These are phyloP conservation scores for Metschnikowia shivogae DNA, from an alignment of 805 yeast genomes.

Conservation along the genomic window DNA sequence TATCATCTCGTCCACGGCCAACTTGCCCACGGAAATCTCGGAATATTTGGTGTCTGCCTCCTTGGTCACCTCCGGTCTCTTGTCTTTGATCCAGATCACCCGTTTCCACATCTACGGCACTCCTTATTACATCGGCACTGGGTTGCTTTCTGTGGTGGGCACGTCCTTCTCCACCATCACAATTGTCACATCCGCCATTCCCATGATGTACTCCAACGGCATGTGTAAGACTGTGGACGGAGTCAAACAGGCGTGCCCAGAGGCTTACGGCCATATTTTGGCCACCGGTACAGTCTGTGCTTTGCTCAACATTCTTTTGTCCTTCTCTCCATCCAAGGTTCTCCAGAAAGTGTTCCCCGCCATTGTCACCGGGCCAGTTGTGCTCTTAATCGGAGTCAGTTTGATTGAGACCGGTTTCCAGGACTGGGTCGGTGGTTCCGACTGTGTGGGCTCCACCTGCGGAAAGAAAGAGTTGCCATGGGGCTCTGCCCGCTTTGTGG, in stretches of 20 bases:
- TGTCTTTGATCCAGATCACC: slow-evolving; percentile 74
- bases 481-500: slow-evolving; percentile 86
- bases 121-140: slow-evolving; percentile 79
- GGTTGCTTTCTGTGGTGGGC: slow-evolving; percentile 85
- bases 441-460: slow-evolving; percentile 40
- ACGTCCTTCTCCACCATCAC: slow-evolving; percentile 86
- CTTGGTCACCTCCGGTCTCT: slow-evolving; percentile 42
- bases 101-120: slow-evolving; percentile 74
- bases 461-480: slow-evolving; percentile 43
- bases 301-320: slow-evolving; percentile 63
- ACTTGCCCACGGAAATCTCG: slow-evolving; percentile 42
- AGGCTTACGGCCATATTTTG: slow-evolving; percentile 83
- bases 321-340: slow-evolving; percentile 71
- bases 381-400: slow-evolving; percentile 71
- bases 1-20: slow-evolving; percentile 60
- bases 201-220: slow-evolving; percentile 75
- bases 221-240: slow-evolving; percentile 64
- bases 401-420: slow-evolving; percentile 69
- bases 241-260: slow-evolving; percentile 70
- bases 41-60: slow-evolving; percentile 38
- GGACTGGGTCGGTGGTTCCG: slow-evolving; percentile 88
- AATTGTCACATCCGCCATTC: slow-evolving; percentile 69
- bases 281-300: slow-evolving; percentile 81
- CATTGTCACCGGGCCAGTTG: slow-evolving; percentile 91
- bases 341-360: slow-evolving; percentile 81